Base-by-base conservation (phyloP, 306 rosid genomes). In the Begonia fuchsioides region DNA sequence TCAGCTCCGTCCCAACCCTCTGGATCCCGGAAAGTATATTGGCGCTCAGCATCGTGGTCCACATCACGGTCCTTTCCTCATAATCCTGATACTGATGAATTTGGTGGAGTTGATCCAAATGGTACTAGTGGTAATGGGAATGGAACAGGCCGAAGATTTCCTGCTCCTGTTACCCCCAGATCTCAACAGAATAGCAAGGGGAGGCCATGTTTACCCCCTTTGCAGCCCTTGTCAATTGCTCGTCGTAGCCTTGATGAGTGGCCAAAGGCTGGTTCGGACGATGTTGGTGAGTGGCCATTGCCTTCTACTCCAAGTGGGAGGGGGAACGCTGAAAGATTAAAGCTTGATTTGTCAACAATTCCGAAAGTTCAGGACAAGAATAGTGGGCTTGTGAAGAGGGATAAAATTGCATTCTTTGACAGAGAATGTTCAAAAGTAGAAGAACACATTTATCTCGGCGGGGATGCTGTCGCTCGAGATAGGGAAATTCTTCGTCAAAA, bases 391-490 rank as follows among this genome's bases (percentile, higher is more conserved):
- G 87, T 92, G 69, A 86, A 90, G 78, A 86, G 93, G 58, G 99
- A 92, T 76, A 92, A 80, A 68, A 80, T 92, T 82, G 99, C 99
- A 3, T 92, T 80, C 72, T 92, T 92, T 64, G 99, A 92, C 47
- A 92, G 86, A 56, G 86, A 92, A 56, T 92, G 99, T 52, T 92
- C 99, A 0, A 92, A 92, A 68, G 99, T 86, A 53, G 99, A 93
- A 2, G 80, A 82, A 41, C 99, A 92, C 59, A 68, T 92, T 14
- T 92, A 86, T 65, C 94, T 92, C 62, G 99, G 99, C 17, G 99
- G 99, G 15, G 96, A 92, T 62, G 96, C 96, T 12, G 99, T 92
- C 75, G 99, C 99, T 3, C 83, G 50, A 71, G 93, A 82, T 56
- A 86, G 82, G 70, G 93, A 76, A 47, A 86, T 92, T 56, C 83